These are phyloP conservation scores for Aspergillus alliaceus DNA, from an alignment of 2,329 filamentous ascomycete genomes.

Conservation along the genomic window DNA sequence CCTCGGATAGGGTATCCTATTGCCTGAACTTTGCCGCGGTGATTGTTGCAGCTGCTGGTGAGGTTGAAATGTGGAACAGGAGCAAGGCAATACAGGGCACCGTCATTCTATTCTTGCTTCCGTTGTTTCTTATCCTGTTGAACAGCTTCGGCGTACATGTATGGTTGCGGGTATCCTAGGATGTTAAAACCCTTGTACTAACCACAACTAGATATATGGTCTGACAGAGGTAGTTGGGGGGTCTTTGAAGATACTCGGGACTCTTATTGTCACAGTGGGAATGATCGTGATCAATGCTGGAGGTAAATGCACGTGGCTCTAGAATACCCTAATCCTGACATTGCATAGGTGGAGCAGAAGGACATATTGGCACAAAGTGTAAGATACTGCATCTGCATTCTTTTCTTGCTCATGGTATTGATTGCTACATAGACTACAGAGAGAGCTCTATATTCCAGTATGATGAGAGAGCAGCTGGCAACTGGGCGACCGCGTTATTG, in stretches of 20 bases:
- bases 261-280: constrained; percentile 14
- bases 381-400: neutral
- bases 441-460: constrained; percentile 16
- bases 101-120: constrained; percentile 22
- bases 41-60: constrained; percentile 25
- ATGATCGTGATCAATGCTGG: constrained; percentile 24
- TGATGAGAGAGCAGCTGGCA: constrained; percentile 22
- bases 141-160: constrained; percentile 24
- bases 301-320: constrained; percentile 10
- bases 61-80: constrained; percentile 28
- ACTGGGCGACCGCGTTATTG: constrained; percentile 26
- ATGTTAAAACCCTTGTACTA: neutral
- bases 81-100: constrained; percentile 21
- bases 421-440: constrained; percentile 8
- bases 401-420: neutral
- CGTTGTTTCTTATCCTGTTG: constrained; percentile 18
- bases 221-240: constrained; percentile 23
- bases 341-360: neutral
- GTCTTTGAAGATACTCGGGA: constrained; percentile 20
- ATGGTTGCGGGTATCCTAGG: neutral
- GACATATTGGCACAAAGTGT: constrained; percentile 16
- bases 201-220: constrained; percentile 26
- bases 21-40: constrained; percentile 29
- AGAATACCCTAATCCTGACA: neutral
- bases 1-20: constrained; percentile 26